These are phyloP conservation scores for Thelonectria blattea DNA, from an alignment of 2,329 filamentous ascomycete genomes.

Conservation along the genomic window DNA sequence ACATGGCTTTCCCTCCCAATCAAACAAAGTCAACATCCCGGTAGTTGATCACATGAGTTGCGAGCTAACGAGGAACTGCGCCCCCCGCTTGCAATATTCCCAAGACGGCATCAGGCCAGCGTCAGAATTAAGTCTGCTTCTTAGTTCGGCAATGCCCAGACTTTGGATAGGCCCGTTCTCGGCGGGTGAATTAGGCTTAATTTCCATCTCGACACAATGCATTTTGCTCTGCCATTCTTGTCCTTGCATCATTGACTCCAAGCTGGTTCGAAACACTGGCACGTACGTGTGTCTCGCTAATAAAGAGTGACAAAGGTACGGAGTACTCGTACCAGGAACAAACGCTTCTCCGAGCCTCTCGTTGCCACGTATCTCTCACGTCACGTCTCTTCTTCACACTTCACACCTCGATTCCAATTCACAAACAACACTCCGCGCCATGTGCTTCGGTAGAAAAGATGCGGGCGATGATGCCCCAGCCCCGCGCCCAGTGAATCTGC, in stretches of 20 bases:
- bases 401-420: slow-evolving; percentile 1
- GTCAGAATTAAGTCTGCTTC: slow-evolving; percentile 1
- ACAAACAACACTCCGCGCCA: slow-evolving; percentile 30
- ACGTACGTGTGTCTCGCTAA: no score
- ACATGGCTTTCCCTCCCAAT: not conserved
- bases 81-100: not conserved
- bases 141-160: not conserved
- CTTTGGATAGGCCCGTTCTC: no score
- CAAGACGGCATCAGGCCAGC: not conserved
- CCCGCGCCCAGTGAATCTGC: slow-evolving; percentile 29
- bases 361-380: no score
- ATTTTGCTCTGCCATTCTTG: no score
- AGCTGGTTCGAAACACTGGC: no score
- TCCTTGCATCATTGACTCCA: no score
- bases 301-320: no score
- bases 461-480: slow-evolving; percentile 47
- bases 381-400: not conserved
- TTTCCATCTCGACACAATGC: no score
- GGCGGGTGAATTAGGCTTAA: no score
- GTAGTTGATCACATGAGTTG: not conserved
- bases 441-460: slow-evolving; percentile 59
- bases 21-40: not conserved
- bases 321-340: no score
- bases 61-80: not conserved
- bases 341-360: no score